Evolutionary conservation across 1,284 basidiomycete species (phyloP).

Genomic region (Pseudozyma thailandica): DNA sequence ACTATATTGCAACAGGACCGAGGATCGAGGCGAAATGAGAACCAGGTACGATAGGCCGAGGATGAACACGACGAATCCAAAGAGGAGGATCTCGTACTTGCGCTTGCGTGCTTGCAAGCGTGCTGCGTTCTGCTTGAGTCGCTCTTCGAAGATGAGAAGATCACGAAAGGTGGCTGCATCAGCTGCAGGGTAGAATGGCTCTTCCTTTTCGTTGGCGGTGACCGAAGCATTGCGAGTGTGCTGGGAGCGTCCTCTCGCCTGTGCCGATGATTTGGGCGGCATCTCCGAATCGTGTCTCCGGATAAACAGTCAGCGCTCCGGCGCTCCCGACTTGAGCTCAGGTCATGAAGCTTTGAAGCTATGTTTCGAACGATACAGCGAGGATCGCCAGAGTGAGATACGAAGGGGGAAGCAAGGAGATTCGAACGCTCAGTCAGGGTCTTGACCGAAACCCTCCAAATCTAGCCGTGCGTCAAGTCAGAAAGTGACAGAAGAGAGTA

Average conservation of each 20-base stretch:
- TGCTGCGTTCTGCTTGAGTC: slow-evolving; percentile 90
- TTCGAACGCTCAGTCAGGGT: neutral
- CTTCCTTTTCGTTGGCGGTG: slow-evolving; percentile 17
- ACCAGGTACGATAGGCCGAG: slow-evolving; percentile 79
- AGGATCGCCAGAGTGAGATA: neutral
- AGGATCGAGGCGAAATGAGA: slow-evolving; percentile 70
- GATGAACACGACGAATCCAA: slow-evolving; percentile 73
- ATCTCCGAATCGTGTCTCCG: slow-evolving; percentile 9
- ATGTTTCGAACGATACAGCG: neutral
- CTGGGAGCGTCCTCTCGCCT: slow-evolving; percentile 23
- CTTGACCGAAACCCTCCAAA: neutral
- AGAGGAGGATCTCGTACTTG: slow-evolving; percentile 76
- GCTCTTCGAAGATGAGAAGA: slow-evolving; percentile 91
- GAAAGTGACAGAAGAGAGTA: no score
- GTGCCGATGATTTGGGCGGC: slow-evolving; percentile 28
- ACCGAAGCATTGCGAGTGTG: slow-evolving; percentile 21
- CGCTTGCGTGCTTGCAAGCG: slow-evolving; percentile 82
- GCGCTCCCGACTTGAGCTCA: neutral
- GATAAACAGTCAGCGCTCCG: neutral
- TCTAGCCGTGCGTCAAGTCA: neutral
- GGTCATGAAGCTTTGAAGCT: neutral
- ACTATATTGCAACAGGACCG: slow-evolving; percentile 52
- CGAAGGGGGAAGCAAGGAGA: neutral
- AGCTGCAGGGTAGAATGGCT: slow-evolving; percentile 71
- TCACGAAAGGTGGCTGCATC: slow-evolving; percentile 85